phyloP scores from a whole-genome alignment of 2,329 filamentous ascomycete genomes.

The Xylaria sp. region DNA sequence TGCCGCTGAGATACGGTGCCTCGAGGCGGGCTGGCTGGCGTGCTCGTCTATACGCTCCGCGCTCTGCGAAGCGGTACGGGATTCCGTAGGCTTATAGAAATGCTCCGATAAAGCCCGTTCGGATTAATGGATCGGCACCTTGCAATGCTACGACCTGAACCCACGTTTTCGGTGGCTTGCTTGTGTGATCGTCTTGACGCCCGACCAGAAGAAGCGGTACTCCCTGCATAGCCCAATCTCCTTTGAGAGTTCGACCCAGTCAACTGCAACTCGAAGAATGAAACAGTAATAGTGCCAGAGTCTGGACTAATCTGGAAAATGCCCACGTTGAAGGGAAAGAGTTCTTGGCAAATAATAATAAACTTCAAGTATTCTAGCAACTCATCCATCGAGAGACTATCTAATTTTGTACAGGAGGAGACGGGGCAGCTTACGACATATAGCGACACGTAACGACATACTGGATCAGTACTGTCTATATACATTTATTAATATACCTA shows the following conservation, averaged over 20 bases:
- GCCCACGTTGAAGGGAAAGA: constrained; percentile 15
- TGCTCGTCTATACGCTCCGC: not conserved
- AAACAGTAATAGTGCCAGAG: constrained; percentile 17
- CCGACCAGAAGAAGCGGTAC: not conserved
- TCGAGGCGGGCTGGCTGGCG: not conserved
- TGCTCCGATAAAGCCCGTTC: constrained; percentile 11
- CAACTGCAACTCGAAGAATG: constrained; percentile 25
- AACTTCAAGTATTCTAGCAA: constrained; percentile 15
- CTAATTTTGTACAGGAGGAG: not conserved
- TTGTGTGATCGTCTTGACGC: not conserved
- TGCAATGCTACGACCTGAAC: constrained; percentile 28
- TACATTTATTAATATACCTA: not conserved
- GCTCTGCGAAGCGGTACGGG: constrained; percentile 10
- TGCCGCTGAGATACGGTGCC: not conserved
- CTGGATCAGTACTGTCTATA: too few relatives aligned
- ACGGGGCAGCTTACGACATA: not conserved
- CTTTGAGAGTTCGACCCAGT: not conserved
- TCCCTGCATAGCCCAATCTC: constrained; percentile 19
- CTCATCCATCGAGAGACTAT: not conserved
- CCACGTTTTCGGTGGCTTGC: constrained; percentile 19
- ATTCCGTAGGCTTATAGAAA: constrained; percentile 28
- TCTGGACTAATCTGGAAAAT: constrained; percentile 13
- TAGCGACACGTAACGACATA: too few relatives aligned
- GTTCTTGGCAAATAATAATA: constrained; percentile 18
- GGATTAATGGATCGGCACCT: constrained; percentile 12